phyloP scores from a whole-genome alignment of 2,329 filamentous ascomycete genomes.

The Fusarium camptoceras region DNA sequence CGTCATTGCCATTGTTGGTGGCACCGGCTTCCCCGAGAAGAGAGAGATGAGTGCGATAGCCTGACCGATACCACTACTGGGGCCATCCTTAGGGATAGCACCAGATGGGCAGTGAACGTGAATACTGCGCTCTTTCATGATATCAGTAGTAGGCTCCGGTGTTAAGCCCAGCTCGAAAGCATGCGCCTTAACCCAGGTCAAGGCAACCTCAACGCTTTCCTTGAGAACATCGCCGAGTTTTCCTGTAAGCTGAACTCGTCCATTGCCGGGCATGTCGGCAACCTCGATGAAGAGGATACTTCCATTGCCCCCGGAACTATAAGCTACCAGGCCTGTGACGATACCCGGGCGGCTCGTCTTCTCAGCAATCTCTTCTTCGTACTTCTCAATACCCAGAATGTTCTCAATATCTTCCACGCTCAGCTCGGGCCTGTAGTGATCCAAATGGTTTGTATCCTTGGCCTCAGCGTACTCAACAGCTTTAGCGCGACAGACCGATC shows the following conservation, averaged over 20 bases:
- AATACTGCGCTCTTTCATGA: slow-evolving; percentile 94
- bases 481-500: slow-evolving; percentile 92
- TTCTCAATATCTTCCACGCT: slow-evolving; percentile 85
- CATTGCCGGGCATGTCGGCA: slow-evolving; percentile 94
- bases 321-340: slow-evolving; percentile 95
- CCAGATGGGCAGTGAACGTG: slow-evolving; percentile 97
- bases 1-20: slow-evolving; percentile 96
- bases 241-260: slow-evolving; percentile 92
- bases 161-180: slow-evolving; percentile 91
- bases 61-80: slow-evolving; percentile 89
- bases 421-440: slow-evolving; percentile 79
- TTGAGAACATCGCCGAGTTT: slow-evolving; percentile 97
- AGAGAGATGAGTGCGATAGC: slow-evolving; percentile 92
- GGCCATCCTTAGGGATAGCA: slow-evolving; percentile 93
- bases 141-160: slow-evolving; percentile 83
- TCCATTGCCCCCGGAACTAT: slow-evolving; percentile 90
- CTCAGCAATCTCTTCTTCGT: slow-evolving; percentile 95
- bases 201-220: slow-evolving; percentile 94
- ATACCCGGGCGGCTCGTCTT: slow-evolving; percentile 86
- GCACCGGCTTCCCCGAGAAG: slow-evolving; percentile 86
- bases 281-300: slow-evolving; percentile 99
- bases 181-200: slow-evolving; percentile 97
- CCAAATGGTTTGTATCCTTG: slow-evolving; percentile 76
- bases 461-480: slow-evolving; percentile 95
- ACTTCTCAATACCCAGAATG: slow-evolving; percentile 92